Percentiles rank a stretch among this genome's conserved stretches.
Conservation (phyloP, 306 rosid genomes). For the Dryas alaskensis region DNA sequence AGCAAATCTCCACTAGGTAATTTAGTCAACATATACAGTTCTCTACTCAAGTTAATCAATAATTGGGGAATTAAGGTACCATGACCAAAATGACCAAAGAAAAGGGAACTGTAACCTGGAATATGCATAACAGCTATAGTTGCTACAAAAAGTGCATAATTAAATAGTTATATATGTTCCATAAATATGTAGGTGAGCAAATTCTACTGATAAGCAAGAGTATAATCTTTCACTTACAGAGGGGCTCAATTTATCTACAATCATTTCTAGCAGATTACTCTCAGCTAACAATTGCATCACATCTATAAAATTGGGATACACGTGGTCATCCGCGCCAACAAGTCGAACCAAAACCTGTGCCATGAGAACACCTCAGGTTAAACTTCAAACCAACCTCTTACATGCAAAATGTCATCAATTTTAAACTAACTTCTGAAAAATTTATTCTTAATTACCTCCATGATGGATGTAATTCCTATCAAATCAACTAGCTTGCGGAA, state of each 20-base stretch:
- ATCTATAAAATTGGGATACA: conserved; percentile 88
- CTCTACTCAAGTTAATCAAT: not conserved
- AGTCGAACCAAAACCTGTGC: conserved; percentile 89
- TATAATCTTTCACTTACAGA: conserved; percentile 52
- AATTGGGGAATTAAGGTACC: not conserved
- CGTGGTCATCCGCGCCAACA: conserved; percentile 91
- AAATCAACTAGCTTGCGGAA: conserved; percentile 87
- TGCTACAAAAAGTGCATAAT: not conserved
- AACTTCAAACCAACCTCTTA: conserved; percentile 19
- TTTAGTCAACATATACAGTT: not conserved
- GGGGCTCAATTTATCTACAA: conserved; percentile 87
- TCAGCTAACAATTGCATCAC: conserved; percentile 98
- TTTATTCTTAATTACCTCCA: conserved; percentile 64
- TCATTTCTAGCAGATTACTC: conserved; percentile 94
- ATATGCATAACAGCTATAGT: not conserved
- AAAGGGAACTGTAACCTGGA: not conserved
- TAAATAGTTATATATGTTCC: not conserved
- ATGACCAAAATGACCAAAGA: not conserved
- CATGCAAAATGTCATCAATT: not conserved
- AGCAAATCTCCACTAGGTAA: not conserved
- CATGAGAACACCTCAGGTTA: conserved; percentile 30
- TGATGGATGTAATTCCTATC: conserved; percentile 96
- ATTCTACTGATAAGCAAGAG: not conserved
- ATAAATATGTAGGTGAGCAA: not conserved
- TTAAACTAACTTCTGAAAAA: conserved; percentile 1